These are phyloP conservation scores for Russula virescens DNA, from an alignment of 768 basidiomycete genomes.

Conservation along the genomic window DNA sequence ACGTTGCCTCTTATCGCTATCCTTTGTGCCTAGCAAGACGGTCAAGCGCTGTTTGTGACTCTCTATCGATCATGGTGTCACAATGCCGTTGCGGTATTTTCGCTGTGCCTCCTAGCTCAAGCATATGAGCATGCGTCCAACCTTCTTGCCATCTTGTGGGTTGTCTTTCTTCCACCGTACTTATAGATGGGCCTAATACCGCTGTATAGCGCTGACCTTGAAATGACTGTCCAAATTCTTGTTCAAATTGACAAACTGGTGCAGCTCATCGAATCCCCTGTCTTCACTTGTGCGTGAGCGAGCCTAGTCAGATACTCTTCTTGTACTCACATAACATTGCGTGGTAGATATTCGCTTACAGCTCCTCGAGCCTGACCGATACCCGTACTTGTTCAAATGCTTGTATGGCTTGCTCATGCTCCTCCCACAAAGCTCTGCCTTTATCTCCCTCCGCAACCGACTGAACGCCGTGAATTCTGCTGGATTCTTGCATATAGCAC, in stretches of 20 bases:
- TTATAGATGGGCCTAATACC: background rate
- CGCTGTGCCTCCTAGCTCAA: conserved; percentile 92
- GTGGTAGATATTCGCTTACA: conserved; percentile 76
- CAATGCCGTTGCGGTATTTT: conserved; percentile 94
- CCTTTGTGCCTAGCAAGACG: conserved; percentile 65
- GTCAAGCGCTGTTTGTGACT: conserved; percentile 90
- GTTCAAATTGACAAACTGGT: conserved; percentile 98
- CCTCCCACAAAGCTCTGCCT: conserved; percentile 93
- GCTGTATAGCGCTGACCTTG: conserved; percentile 76
- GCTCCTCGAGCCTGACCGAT: conserved; percentile 92
- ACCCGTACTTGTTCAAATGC: conserved; percentile 96
- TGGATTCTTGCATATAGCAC: conserved; percentile 86
- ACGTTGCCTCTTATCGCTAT: background rate
- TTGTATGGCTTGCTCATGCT: conserved; percentile 96
- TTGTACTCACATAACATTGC: conserved; percentile 6
- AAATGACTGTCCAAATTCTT: conserved; percentile 90
- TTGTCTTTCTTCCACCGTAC: conserved; percentile 20
- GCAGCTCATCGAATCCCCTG: conserved; percentile 95
- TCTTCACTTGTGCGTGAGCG: conserved; percentile 79
- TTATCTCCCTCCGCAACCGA: conserved; percentile 89
- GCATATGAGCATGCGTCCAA: conserved; percentile 99
- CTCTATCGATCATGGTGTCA: conserved; percentile 98
- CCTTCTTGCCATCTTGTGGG: conserved; percentile 90
- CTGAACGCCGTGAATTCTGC: conserved; percentile 93
- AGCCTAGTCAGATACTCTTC: background rate